These are phyloP conservation scores for Talaromyces albobiverticillius DNA, from an alignment of 2,329 filamentous ascomycete genomes.

Conservation along the genomic window DNA sequence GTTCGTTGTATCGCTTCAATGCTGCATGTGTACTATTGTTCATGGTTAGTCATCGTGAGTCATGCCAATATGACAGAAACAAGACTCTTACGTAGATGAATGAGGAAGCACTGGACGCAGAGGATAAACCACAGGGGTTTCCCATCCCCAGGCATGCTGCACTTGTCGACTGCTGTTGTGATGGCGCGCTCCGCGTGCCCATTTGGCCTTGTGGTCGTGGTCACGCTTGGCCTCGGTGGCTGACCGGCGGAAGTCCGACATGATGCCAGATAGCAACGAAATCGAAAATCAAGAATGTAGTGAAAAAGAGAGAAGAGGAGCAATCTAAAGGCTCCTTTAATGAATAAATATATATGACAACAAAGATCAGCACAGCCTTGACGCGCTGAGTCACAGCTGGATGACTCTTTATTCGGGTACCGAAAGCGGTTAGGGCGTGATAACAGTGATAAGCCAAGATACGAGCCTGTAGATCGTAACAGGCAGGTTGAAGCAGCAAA, in stretches of 20 bases:
- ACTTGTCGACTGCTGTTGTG: neutral
- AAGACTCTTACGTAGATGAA: constrained; percentile 9
- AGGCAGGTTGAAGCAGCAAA: neutral
- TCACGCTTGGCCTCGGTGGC: constrained; percentile 48
- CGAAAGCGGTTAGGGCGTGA: neutral
- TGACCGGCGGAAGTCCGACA: constrained; percentile 51
- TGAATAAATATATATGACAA: neutral
- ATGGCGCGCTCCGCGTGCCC: constrained; percentile 33
- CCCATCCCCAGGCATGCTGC: neutral
- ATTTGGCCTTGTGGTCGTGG: constrained; percentile 40
- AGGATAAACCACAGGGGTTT: no score
- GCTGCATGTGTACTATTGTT: neutral
- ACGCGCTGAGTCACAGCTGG: neutral
- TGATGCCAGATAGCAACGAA: neutral
- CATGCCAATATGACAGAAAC: constrained; percentile 18
- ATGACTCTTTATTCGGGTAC: neutral
- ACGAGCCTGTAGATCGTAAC: neutral
- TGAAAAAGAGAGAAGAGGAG: neutral
- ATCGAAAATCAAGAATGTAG: neutral
- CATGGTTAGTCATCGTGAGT: neutral
- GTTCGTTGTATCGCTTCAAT: constrained; percentile 15
- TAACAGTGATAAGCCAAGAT: neutral
- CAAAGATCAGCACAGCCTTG: neutral
- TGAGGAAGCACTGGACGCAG: constrained; percentile 2
- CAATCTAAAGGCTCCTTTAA: no score